phyloP scores from a whole-genome alignment of 202 grass and related monocot genomes.

The Dendrocalamus latiflorus region DNA sequence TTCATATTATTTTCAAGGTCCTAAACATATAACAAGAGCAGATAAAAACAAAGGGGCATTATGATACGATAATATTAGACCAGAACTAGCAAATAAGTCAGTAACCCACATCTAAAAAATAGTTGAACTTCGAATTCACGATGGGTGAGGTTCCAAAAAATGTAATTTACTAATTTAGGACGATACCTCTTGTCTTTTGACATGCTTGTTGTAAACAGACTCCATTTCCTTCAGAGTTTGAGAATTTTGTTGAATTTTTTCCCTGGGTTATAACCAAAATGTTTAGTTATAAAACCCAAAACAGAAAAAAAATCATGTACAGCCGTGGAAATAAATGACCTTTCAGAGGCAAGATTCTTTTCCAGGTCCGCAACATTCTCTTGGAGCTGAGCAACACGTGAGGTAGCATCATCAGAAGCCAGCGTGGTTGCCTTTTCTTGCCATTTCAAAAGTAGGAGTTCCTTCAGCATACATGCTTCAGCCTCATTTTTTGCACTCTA shows the following conservation, averaged over 20 bases:
- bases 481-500: constrained; percentile 97
- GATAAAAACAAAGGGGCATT: constrained; percentile 15
- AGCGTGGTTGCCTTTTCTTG: constrained; percentile 82
- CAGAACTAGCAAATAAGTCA: background rate
- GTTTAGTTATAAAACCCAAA: constrained; percentile 14
- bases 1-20: constrained; percentile 80
- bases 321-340: constrained; percentile 42
- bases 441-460: constrained; percentile 85
- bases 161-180: constrained; percentile 14
- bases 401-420: constrained; percentile 72
- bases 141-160: background rate
- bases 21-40: constrained; percentile 35
- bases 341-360: constrained; percentile 55
- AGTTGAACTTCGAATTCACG: constrained; percentile 10
- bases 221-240: constrained; percentile 67
- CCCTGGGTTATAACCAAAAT: constrained; percentile 44
- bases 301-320: background rate
- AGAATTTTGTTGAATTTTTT: constrained; percentile 63
- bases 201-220: constrained; percentile 58
- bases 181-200: constrained; percentile 84
- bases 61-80: background rate
- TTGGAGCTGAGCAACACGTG: constrained; percentile 54
- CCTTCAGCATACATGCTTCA: constrained; percentile 91
- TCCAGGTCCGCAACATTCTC: constrained; percentile 59
- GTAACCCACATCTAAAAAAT: background rate